phyloP scores from a whole-genome alignment of 345 rosid species.

The Ceriops tagal region DNA sequence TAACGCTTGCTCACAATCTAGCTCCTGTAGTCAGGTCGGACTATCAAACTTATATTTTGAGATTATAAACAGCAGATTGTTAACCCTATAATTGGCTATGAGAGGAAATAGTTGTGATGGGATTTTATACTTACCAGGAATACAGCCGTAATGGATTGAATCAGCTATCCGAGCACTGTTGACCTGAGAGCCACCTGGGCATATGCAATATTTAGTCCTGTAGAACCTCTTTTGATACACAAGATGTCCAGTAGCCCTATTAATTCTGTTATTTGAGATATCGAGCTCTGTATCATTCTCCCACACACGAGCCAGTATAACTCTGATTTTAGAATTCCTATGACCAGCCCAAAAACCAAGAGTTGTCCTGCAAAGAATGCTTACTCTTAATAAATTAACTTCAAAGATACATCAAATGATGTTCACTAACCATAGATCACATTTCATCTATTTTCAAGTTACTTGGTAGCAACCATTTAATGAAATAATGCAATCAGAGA shows the following conservation, averaged over 20 bases:
- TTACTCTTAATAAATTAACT: constrained; percentile 12
- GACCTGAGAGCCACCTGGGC: constrained; percentile 99
- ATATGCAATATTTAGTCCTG: constrained; percentile 83
- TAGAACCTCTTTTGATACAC: constrained; percentile 91
- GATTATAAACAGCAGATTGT: background rate
- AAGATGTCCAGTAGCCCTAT: constrained; percentile 73
- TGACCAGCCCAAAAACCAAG: constrained; percentile 99
- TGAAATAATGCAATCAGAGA: background rate
- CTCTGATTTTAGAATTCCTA: constrained; percentile 89
- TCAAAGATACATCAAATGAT: background rate
- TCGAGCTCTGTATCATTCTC: constrained; percentile 93
- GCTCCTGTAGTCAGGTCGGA: background rate
- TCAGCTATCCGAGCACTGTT: constrained; percentile 95
- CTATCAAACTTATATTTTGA: background rate
- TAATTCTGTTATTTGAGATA: constrained; percentile 81
- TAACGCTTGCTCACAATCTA: too few relatives aligned
- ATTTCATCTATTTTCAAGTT: background rate
- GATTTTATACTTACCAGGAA: constrained; percentile 63
- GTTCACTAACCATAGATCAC: background rate
- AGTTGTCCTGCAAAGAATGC: constrained; percentile 55
- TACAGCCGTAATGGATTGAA: constrained; percentile 94
- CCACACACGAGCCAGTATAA: constrained; percentile 91
- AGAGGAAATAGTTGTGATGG: background rate
- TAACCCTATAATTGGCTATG: background rate
- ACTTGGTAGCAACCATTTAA: background rate